Evolutionary conservation across 2,329 filamentous ascomycete genomes (phyloP).

Genomic region (Hansfordia pulvinata): DNA sequence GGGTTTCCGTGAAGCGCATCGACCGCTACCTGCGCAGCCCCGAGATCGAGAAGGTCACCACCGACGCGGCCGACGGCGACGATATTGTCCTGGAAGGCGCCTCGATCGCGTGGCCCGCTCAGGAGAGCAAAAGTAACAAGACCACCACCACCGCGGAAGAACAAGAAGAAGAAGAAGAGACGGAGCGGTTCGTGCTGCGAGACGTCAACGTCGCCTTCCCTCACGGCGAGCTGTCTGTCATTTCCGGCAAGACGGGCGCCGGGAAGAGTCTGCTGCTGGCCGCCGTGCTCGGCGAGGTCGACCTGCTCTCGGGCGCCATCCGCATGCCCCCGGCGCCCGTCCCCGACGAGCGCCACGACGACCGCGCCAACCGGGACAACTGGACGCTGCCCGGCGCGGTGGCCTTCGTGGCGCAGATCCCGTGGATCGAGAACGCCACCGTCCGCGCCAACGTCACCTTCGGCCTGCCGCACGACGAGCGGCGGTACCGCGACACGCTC

Average conservation of each 20-base stretch:
- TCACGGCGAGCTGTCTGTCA: conserved; percentile 53
- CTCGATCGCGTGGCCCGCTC: conserved; percentile 61
- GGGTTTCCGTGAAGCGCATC: conserved; percentile 60
- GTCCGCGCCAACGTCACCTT: conserved; percentile 71
- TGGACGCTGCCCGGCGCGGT: conserved; percentile 60
- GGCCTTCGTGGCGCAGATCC: conserved; percentile 66
- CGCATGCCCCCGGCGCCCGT: conserved; percentile 36
- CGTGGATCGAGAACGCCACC: conserved; percentile 75
- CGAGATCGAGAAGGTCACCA: conserved; percentile 43
- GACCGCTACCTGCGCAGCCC: conserved; percentile 56
- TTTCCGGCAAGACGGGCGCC: conserved; percentile 65
- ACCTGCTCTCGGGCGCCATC: conserved; percentile 50
- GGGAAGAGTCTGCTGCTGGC: conserved; percentile 67
- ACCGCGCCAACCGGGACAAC: conserved; percentile 44
- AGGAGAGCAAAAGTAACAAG: too few species aligned
- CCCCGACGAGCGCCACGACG: conserved; percentile 42
- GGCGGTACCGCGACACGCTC: conserved; percentile 58
- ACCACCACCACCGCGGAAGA: too few species aligned
- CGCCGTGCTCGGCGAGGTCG: conserved; percentile 62
- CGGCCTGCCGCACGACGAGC: conserved; percentile 53
- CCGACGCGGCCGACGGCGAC: conserved; percentile 39
- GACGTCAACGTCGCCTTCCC: conserved; percentile 56
- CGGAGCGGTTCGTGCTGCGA: conserved; percentile 50
- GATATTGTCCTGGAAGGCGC: conserved; percentile 53
- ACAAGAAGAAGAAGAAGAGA: conserved; percentile 37